These are phyloP conservation scores for Hypericum androsaemum DNA, from an alignment of 345 rosid species.

Conservation along the genomic window DNA sequence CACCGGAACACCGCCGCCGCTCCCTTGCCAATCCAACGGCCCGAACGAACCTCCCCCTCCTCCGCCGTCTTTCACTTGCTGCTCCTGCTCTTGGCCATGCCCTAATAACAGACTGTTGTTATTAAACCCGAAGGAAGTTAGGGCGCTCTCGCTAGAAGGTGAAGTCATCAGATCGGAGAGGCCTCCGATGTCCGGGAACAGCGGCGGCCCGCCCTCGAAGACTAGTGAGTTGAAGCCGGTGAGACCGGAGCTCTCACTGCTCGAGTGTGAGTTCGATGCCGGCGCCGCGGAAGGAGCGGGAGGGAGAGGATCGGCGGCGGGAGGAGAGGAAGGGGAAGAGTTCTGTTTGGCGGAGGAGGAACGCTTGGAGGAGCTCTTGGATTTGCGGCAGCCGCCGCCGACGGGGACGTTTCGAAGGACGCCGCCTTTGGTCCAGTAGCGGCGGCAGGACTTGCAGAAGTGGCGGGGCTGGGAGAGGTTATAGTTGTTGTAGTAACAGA, in stretches of 20 bases:
- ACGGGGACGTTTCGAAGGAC: constrained; percentile 95
- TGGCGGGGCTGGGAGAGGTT: constrained; percentile 98
- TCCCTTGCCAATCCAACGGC: constrained; percentile 70
- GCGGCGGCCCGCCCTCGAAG: constrained; percentile 37
- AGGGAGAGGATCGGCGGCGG: constrained; percentile 10
- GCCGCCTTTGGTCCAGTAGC: constrained; percentile 99
- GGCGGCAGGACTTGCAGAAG: constrained; percentile 93
- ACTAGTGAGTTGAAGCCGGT: constrained; percentile 41
- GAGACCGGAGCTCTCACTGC: constrained; percentile 83
- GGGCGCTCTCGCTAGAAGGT: constrained; percentile 25
- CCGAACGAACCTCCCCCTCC: constrained; percentile 45
- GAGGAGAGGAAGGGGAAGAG: neutral
- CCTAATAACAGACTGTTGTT: constrained; percentile 10
- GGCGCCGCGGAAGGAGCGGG: constrained; percentile 1
- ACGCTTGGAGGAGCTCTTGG: constrained; percentile 47
- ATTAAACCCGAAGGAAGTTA: constrained; percentile 35
- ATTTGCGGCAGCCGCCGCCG: constrained; percentile 77
- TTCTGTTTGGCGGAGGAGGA: neutral
- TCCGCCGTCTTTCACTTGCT: constrained; percentile 33
- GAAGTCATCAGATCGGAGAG: constrained; percentile 41
- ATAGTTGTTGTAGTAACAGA: constrained; percentile 97
- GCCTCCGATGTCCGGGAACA: constrained; percentile 57
- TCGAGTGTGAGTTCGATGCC: constrained; percentile 42
- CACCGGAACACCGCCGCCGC: constrained; percentile 15
- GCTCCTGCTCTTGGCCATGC: constrained; percentile 12